Evolutionary conservation across 108 stramenopile species (phyloP), one percentile per base, ranked within the genome.

Genomic region (Skeletonema menzelii): DNA sequence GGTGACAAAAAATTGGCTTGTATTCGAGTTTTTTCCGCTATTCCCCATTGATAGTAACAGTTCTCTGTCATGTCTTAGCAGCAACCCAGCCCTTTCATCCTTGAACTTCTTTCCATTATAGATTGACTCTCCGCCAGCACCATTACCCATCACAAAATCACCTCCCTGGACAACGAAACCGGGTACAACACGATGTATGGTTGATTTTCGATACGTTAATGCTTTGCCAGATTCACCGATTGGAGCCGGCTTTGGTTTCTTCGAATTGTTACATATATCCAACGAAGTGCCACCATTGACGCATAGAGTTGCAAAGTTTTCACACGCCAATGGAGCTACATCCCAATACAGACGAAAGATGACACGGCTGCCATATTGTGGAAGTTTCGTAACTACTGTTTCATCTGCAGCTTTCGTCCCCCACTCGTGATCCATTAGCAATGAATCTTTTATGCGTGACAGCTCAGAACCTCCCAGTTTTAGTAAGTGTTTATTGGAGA

Each of bases 61-160:
- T 35, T 83, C 75, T 53, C 83, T 73, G 59, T 93, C 82, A 69
- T 97, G 98, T 72, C 90, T 91, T 17, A 90, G 59, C 35, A 46
- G 58, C 53, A 99, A 76, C 59, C 97, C 96, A 31, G 87, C 82
- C 19, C 87, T 82, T 74, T 98, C 97, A 70, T 98, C 97, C 59
- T 93, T 92, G 82, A 98, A 97, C 57, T 92, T 96, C 49, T 94
- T 93, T 27, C 92, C 95, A 60, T 81, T 82, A 68, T 84, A 99
- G 19, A 97, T 81, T 32, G 86, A 92, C 67, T 97, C 95, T n/a
- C 98, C 97, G 10, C 97, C 98, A 17, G 90, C 84, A 28, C 99
- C 99, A 77, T 99, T 98, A 26, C 89, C 88, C 63, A 84, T 84
- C 7, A 98, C 97, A 83, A 98, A 97, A 67, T 99, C 99, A 13